A percentile compares a stretch with the other conserved stretches of the same genome.
phyloP scores from a whole-genome alignment of 139 green algal genomes.

The Tetratostichococcus sp. region DNA sequence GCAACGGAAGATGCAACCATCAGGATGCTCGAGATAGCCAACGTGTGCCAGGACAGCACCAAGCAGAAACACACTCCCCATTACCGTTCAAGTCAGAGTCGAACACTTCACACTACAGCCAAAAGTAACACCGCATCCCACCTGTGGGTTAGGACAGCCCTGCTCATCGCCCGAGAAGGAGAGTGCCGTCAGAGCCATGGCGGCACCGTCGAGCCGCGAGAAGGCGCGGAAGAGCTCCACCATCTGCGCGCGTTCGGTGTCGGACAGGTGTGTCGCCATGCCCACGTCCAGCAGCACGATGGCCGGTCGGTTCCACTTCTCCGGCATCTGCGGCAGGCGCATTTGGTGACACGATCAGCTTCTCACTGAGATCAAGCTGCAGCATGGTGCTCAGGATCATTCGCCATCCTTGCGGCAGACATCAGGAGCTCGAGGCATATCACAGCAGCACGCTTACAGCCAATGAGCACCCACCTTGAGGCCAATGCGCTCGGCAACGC shows the following conservation, averaged over 20 bases:
- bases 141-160: constrained; percentile 53
- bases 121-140: not conserved
- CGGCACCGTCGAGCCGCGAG: constrained; percentile 58
- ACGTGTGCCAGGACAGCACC: too few species aligned
- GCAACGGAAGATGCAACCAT: not conserved
- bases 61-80: too few species aligned
- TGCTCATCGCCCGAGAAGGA: constrained; percentile 69
- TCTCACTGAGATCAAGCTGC: too few species aligned
- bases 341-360: too few species aligned
- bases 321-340: constrained; percentile 3
- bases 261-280: constrained; percentile 78
- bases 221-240: constrained; percentile 48
- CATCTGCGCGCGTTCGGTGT: constrained; percentile 60
- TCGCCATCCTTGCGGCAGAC: not conserved
- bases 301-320: constrained; percentile 51
- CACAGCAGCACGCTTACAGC: too few species aligned
- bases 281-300: constrained; percentile 87
- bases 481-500: not conserved
- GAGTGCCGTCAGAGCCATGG: constrained; percentile 59
- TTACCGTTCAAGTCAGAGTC: too few species aligned
- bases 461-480: not conserved
- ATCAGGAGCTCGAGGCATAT: too few species aligned
- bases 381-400: too few species aligned
- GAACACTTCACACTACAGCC: too few species aligned
- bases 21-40: too few species aligned